Evolutionary conservation across 768 basidiomycete genomes (phyloP), one percentile per base, ranked within the genome.

Genomic region (Polyporus arcularius): DNA sequence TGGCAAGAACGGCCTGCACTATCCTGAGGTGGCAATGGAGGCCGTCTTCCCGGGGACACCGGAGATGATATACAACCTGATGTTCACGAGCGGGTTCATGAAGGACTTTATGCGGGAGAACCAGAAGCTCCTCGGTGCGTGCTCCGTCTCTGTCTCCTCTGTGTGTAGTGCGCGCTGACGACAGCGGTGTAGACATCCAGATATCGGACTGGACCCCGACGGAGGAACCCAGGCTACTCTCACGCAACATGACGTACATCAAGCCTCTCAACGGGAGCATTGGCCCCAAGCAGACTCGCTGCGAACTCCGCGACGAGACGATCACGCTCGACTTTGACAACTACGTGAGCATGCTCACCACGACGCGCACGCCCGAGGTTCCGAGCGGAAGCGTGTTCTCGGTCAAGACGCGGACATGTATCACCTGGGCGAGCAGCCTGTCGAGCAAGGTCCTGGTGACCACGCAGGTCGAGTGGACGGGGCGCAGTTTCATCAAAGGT

Each of bases 401-500:
- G 8, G 95, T 98, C 61, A 97, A 95, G 82, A 98, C 96, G 15
- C 78, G 87, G 67, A 97, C 96, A 12, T 98, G 96, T 71, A 80
- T 98, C 49, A 98, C 85, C 80, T 99, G 95, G 95, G 95, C 94
- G 11, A 88, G 89, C 53, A 76, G 82, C 4, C 82, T 89, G 53
- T 83, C 88, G 26, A 90, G 90, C 6, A 85, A 82, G 59, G 85
- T 99, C 14, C 64, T 95, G 11, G 92, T 98, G 4, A 95, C 93
- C 43, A 94, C 91, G 4, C 85, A 90, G 64, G 92, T 98, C 1
- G 96, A 98, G 61, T 99, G 96, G 95, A 93, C 92, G 0, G 96
- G 96, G 46, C 83, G 94, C 67, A 96, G 93, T 75, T 98, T 98
- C 76, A 95, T 99, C 74, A 96, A 92, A 76, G 90, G 95, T 94